A percentile compares a stretch with the other conserved stretches of the same genome.
phyloP scores from a whole-genome alignment of 306 rosid species.

The Boehmeria nivea region DNA sequence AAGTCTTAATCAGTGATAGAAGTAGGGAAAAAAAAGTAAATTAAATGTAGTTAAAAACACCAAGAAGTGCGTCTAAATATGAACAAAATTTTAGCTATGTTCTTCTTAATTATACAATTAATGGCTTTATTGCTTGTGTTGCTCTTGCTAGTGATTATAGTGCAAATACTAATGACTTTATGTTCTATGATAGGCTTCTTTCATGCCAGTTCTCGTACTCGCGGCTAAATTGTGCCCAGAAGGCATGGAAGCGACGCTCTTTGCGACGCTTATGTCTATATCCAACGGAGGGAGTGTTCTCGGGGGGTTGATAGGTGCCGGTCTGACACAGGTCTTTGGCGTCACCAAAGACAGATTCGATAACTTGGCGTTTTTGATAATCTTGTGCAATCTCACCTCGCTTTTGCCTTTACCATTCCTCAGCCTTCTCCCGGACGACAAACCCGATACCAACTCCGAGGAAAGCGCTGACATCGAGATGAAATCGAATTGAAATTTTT shows the following conservation, averaged over 20 bases:
- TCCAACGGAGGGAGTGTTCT: slow-evolving; percentile 87
- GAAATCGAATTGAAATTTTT: slow-evolving; percentile 56
- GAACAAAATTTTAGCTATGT: too few species aligned
- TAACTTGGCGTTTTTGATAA: slow-evolving; percentile 66
- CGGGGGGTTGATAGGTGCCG: slow-evolving; percentile 94
- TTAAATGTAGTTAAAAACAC: too few species aligned
- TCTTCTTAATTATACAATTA: too few species aligned
- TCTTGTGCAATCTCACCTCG: slow-evolving; percentile 86
- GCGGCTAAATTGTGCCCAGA: slow-evolving; percentile 95
- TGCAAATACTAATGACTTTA: slow-evolving; percentile 8
- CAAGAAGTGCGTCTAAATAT: too few species aligned
- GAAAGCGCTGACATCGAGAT: slow-evolving; percentile 58
- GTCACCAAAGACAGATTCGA: slow-evolving; percentile 81
- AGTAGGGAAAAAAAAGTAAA: too few species aligned
- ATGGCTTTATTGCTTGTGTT: neutral
- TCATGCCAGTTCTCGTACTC: slow-evolving; percentile 96
- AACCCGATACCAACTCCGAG: slow-evolving; percentile 35
- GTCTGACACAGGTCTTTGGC: slow-evolving; percentile 79
- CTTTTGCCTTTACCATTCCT: slow-evolving; percentile 88
- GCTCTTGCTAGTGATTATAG: slow-evolving; percentile 19
- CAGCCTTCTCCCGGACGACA: slow-evolving; percentile 74
- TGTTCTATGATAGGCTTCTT: slow-evolving; percentile 71
- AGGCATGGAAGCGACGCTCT: slow-evolving; percentile 97
- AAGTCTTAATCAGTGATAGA: neutral
- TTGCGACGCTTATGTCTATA: slow-evolving; percentile 98